Base-by-base conservation (phyloP, 768 basidiomycete genomes). In the Tulasnella sp. region DNA sequence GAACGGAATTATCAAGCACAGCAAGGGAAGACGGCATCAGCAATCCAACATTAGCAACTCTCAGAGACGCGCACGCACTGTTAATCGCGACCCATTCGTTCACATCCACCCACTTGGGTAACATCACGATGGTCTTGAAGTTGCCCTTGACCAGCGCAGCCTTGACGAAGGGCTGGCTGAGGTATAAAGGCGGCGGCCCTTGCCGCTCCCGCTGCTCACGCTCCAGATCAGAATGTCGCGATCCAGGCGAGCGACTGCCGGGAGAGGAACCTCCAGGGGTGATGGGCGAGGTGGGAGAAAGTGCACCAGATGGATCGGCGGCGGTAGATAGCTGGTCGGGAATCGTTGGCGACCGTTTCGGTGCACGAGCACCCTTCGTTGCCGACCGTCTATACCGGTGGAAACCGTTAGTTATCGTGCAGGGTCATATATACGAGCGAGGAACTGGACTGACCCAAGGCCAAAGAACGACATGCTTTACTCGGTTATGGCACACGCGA, bases 11-110 rank as follows among this genome's bases (percentile, higher is more conserved):
- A 48, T 48, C 46, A 6, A 48, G 46, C 46, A 21, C 46, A 48
- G 46, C 46, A 48, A 62, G 18, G 19, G 52, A 10, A 62, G 8
- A n/a, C n/a, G 58, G 24, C 24, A 24, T 62, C 24, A 62, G 58
- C 18, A n/a, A n/a, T 76, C 73, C 9, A 74, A 42, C 46, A 56
- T 21, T 27, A 76, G 75, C 42, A 44, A 12, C 16, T 38, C 39
- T 71, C 6, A 24, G 31, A 62, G 31, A 44, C 75, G 48, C 76
- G 73, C 77, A 89, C 92, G 84, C 83, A 97, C 96, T 90, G 83
- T 97, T 97, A 62, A 96, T 93, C 16, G 96, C 96, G 39, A 97
- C 96, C 96, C 96, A 98, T 84, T 98, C 96, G 89, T 95, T 97
- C 79, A 95, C 92, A 84, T 97, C 95, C 39, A 94, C 93, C 82